Evolutionary conservation across 177 flowering plant species (phyloP), one percentile per base, ranked within the genome.

Genomic region (Vitis hybrid): DNA sequence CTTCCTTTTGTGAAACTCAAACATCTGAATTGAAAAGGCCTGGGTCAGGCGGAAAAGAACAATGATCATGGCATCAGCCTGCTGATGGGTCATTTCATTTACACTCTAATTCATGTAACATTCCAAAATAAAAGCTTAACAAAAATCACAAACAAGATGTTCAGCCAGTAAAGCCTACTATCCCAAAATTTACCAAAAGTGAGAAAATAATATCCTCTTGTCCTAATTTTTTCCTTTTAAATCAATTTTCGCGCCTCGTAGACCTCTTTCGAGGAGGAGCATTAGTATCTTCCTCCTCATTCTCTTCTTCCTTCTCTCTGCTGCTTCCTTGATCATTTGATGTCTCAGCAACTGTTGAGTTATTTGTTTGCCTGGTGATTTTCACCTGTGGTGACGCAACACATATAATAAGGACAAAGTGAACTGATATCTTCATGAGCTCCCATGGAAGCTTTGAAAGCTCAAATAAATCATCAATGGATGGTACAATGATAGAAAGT

Each of bases 241-340:
- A 39, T 39, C 62, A 85, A 55, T 62, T 70, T 10, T 85, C 91
- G 51, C 86, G 86, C 60, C 87, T 77, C 20, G 68, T 18, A 15
- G 65, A 18, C 76, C 85, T 79, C 51, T 80, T 64, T 13, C 81
- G 85, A 48, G 83, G 81, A 51, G 84, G 76, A 67, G 78, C 82
- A 51, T 72, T 71, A 22, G 73, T 67, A 63, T 70, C 86, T 49
- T 78, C 80, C 63, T 81, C 73, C 79, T 84, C 78, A 0, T n/a
- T 72, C 73, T 77, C 77, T 73, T 75, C 86, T 64, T 77, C 78
- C 19, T 81, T 82, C 62, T 80, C 83, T 18, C 55, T 81, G 5
- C 71, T 66, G 70, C 65, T 76, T 48, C 51, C 87, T 67, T 80
- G 69, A 33, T 62, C 69, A 50, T 58, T 67, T 6, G 86, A 75